Base-by-base conservation (phyloP, 2,329 filamentous ascomycete genomes). In the Sarocladiaceae sp. region DNA sequence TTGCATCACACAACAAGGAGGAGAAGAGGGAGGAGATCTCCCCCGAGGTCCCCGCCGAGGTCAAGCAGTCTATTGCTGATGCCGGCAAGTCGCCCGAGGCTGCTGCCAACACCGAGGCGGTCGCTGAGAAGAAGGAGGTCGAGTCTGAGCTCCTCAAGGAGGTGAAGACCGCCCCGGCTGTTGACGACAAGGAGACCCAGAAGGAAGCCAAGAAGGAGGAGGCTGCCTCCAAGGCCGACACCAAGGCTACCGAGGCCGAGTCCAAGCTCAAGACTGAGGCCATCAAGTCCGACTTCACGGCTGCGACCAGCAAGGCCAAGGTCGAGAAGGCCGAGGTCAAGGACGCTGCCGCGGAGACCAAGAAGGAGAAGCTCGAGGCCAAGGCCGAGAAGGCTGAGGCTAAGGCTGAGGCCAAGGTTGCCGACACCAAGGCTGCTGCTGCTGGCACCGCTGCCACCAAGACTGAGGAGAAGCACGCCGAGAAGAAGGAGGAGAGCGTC, bases 111-210 rank as follows among this genome's bases (percentile, higher is more conserved):
- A 69, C 78, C 2, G 72, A 73, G 45, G 84, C 82, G 15, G 85
- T 93, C 6, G 67, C 76, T 50, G 85, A 90, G 54, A 93, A 93
- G 76, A 79, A 78, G 60, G 73, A 70, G 9, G 73, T 89, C 4
- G 88, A 94, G 68, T 63, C 77, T 20, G 84, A 95, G 66, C 71
- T 94, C 7, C 69, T 89, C 39, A 73, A 78, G 51, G 77, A 85
- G 61, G 73, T 82, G 49, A 70, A 74, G 60, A 58, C 64, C 43
- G 58, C 59, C 44, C 55, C 68, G 52, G 56, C 60, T 11, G 52
- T 57, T 0, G 55, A 48, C 31, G 65, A 65, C 26, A 45, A 49
- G 43, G 47, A 58, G 47, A 53, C 56, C 7, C 44, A 33, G 44
- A 50, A 32, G 13, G 45, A 48, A 16, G 21, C 23, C n/a, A 46